A percentile compares a stretch with the other conserved stretches of the same genome.
Conservation (phyloP, 192 early-diverging fungal species). For the Backusella macrospora region DNA sequence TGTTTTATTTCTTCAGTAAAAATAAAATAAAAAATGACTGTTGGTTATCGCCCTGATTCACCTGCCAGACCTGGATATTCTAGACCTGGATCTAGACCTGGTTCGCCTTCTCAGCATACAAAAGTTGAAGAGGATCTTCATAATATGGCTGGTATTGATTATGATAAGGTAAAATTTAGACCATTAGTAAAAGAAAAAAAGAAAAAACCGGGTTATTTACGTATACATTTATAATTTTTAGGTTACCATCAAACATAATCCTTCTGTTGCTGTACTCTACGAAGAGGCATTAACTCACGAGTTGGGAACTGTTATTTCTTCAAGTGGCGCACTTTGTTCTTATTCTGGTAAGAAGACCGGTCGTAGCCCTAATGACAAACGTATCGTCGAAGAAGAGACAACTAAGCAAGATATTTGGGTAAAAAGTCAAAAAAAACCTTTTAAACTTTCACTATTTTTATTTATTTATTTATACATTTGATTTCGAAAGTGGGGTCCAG, state of each 20-base stretch:
- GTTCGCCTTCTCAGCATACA: slow-evolving; percentile 33
- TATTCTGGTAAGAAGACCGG: slow-evolving; percentile 92
- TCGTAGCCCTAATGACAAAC: slow-evolving; percentile 94
- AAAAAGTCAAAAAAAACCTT: no score
- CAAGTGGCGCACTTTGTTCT: slow-evolving; percentile 87
- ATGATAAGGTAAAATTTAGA: slow-evolving; percentile 52
- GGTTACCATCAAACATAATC: slow-evolving; percentile 81
- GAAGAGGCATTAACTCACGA: slow-evolving; percentile 89
- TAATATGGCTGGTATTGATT: slow-evolving; percentile 77
- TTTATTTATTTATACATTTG: neutral
- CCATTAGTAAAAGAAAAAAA: neutral
- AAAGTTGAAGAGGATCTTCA: slow-evolving; percentile 70
- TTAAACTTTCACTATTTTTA: no score
- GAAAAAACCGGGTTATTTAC: neutral
- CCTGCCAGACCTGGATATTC: slow-evolving; percentile 31
- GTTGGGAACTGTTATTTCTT: slow-evolving; percentile 84
- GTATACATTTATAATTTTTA: neutral
- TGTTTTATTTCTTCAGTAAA: neutral
- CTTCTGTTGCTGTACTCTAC: slow-evolving; percentile 86
- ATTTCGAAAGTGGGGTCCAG: slow-evolving; percentile 92
- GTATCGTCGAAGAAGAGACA: slow-evolving; percentile 90
- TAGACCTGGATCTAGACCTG: slow-evolving; percentile 28
- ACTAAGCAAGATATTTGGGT: slow-evolving; percentile 87
- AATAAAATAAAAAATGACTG: slow-evolving; percentile 9
- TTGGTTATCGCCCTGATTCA: slow-evolving; percentile 27